Percentiles rank a stretch among this genome's conserved stretches.
Conservation (phyloP, 805 yeast species). For the Candida nemodendra region DNA sequence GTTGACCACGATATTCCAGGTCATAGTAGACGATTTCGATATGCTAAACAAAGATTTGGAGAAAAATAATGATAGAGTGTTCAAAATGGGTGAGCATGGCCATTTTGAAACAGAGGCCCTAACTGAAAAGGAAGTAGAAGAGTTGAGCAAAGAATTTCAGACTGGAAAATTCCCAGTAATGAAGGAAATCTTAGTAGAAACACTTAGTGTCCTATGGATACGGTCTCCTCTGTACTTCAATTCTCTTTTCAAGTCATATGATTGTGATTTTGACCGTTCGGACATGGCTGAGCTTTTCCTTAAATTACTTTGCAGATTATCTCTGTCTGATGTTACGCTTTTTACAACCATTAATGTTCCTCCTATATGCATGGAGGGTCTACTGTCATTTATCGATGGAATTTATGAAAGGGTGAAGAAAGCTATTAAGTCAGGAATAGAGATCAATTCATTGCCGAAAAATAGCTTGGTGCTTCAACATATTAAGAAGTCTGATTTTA, state of each 20-base stretch:
- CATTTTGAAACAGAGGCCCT: slow-evolving; percentile 25
- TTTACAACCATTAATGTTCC: slow-evolving; percentile 85
- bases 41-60: slow-evolving; percentile 28
- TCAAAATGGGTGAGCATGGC: slow-evolving; percentile 28
- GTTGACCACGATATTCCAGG: slow-evolving; percentile 58
- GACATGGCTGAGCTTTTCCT: slow-evolving; percentile 71
- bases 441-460: slow-evolving; percentile 12
- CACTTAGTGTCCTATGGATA: slow-evolving; percentile 77
- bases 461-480: slow-evolving; percentile 42
- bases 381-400: slow-evolving; percentile 66
- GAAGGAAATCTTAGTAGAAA: slow-evolving; percentile 82
- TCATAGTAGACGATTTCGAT: slow-evolving; percentile 27
- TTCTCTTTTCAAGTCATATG: slow-evolving; percentile 75
- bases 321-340: slow-evolving; percentile 82
- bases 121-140: slow-evolving; percentile 28
- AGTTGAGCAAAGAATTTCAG: slow-evolving; percentile 39
- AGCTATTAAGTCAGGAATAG: slow-evolving; percentile 26
- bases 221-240: slow-evolving; percentile 78
- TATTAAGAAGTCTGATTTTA: slow-evolving; percentile 68
- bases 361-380: slow-evolving; percentile 88
- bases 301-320: slow-evolving; percentile 69
- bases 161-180: slow-evolving; percentile 45
- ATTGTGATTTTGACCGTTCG: slow-evolving; percentile 84
- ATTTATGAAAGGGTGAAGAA: slow-evolving; percentile 51
- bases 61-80: slow-evolving; percentile 28